Evolutionary conservation across 2,329 filamentous ascomycete species (phyloP).

Genomic region (Talaromyces piceae): DNA sequence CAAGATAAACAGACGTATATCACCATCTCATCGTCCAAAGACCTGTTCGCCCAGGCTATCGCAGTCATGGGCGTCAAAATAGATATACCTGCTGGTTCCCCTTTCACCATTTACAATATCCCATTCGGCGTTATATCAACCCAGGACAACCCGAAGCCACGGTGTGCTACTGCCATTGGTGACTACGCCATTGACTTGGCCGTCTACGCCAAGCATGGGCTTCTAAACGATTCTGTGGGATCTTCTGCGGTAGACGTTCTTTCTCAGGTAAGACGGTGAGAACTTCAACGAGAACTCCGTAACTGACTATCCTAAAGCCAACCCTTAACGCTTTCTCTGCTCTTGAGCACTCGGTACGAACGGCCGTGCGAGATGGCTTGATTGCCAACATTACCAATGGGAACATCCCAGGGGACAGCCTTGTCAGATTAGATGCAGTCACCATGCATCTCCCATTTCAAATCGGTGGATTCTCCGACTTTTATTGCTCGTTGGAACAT

Average conservation of each 20-base stretch:
- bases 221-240: neutral
- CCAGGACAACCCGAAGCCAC: slow-evolving; percentile 26
- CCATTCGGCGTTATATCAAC: slow-evolving; percentile 48
- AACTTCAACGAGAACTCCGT: neutral
- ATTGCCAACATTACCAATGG: slow-evolving; percentile 14
- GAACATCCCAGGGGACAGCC: slow-evolving; percentile 13
- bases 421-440: slow-evolving; percentile 32
- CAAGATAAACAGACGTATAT: neutral
- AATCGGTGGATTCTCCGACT: slow-evolving; percentile 53
- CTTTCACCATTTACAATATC: slow-evolving; percentile 47
- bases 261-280: neutral
- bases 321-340: slow-evolving; percentile 46
- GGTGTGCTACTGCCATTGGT: slow-evolving; percentile 45
- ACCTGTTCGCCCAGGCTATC: too few relatives aligned
- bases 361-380: slow-evolving; percentile 36
- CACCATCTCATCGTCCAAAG: neutral
- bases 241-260: neutral
- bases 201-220: slow-evolving; percentile 23
- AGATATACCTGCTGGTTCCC: neutral
- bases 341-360: slow-evolving; percentile 32
- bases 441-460: slow-evolving; percentile 49
- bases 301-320: slow-evolving; percentile 18
- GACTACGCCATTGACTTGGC: slow-evolving; percentile 48
- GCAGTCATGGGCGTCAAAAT: slow-evolving; percentile 2
- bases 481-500: slow-evolving; percentile 49